Conservation (phyloP, 2,329 filamentous ascomycete species). For the Tolypocladium cylindrosporum region DNA sequence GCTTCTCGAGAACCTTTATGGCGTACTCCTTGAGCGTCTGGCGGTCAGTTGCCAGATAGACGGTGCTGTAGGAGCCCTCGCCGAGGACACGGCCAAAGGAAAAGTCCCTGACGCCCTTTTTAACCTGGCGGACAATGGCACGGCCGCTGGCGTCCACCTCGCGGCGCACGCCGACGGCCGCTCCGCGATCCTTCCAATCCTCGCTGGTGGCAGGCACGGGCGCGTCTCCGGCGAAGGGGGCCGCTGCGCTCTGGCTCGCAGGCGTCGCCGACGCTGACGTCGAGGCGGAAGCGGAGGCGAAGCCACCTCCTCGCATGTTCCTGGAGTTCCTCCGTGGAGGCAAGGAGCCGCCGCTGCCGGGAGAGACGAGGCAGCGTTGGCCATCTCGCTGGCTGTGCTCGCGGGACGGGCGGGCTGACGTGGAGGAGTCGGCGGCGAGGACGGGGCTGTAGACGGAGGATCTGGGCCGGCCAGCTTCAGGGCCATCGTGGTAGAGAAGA, state of each 20-base stretch:
- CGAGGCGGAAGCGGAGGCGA: conserved; percentile 35
- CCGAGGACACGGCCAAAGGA: conserved; percentile 83
- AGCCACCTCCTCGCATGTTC: conserved; percentile 57
- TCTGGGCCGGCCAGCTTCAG: conserved; percentile 10
- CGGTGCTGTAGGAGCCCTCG: conserved; percentile 96
- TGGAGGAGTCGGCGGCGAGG: conserved; percentile 2
- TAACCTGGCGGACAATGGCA: conserved; percentile 71
- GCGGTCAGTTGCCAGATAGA: conserved; percentile 84
- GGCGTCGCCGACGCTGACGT: conserved; percentile 1
- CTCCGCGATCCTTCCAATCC: conserved; percentile 92
- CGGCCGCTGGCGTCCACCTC: conserved; percentile 81
- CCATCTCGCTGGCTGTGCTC: conserved; percentile 58
- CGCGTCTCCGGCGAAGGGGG: conserved; percentile 27
- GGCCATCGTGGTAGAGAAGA: not conserved
- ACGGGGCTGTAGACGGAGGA: conserved; percentile 36
- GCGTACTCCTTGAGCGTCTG: conserved; percentile 94
- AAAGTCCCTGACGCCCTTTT: conserved; percentile 97
- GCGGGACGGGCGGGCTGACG: conserved; percentile 37
- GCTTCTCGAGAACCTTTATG: conserved; percentile 95
- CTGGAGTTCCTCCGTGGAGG: conserved; percentile 71
- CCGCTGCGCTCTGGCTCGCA: conserved; percentile 10
- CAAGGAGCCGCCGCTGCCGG: conserved; percentile 39
- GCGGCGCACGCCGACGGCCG: conserved; percentile 72
- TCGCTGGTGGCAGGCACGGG: conserved; percentile 55
- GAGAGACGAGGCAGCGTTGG: not conserved